phyloP scores from a whole-genome alignment of 2,329 filamentous ascomycete genomes.

The Fusarium mundagurra region DNA sequence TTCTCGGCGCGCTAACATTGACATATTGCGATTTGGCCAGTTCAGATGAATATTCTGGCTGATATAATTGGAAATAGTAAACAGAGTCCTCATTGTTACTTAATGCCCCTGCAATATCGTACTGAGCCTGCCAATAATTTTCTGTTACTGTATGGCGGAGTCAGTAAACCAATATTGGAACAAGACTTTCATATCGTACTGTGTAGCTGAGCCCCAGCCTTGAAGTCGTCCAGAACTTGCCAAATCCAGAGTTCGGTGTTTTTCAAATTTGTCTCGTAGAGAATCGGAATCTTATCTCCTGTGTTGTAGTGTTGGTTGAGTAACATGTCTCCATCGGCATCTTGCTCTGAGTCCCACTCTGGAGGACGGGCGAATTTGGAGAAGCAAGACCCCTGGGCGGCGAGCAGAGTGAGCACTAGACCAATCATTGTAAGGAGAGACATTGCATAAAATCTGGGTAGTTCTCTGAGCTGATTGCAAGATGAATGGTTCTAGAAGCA shows the following conservation, averaged over 20 bases:
- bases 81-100: background rate
- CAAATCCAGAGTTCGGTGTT: background rate
- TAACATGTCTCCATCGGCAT: background rate
- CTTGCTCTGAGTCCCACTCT: background rate
- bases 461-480: background rate
- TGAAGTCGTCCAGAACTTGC: background rate
- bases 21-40: background rate
- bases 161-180: background rate
- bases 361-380: background rate
- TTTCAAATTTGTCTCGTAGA: background rate
- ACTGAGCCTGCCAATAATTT: background rate
- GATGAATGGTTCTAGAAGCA: background rate
- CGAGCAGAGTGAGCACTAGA: background rate
- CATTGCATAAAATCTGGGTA: background rate
- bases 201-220: background rate
- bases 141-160: background rate
- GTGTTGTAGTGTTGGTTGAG: background rate
- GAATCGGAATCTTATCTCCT: background rate
- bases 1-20: background rate
- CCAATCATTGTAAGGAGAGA: background rate
- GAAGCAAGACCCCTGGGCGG: background rate
- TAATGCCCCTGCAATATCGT: accelerated
- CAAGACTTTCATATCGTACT: background rate
- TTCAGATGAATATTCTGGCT: accelerated
- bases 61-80: background rate